Base-by-base conservation (phyloP, 352 stramenopile species). In the Pythium diclinum region DNA sequence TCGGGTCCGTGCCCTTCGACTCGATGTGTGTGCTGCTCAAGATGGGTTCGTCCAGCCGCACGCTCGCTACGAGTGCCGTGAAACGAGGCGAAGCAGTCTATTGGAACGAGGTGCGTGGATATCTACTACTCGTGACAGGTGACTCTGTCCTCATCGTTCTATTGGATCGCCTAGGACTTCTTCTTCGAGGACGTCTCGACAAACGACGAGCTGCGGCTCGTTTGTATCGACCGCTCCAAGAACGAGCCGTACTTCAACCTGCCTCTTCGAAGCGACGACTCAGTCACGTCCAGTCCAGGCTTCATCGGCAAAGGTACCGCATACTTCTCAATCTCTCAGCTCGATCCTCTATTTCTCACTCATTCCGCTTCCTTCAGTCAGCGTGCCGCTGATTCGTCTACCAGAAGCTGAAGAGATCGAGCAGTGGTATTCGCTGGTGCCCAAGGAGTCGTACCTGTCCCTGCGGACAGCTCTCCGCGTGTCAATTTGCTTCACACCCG, bases 361-460 rank as follows among this genome's bases (percentile, higher is more conserved):
- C 19, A 19, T 0, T 38, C 23, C 14, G 17, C 60, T 16, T 30
- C 47, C 4, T 28, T 1, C 52, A 88, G 81, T 90, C 3, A 69
- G 68, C 17, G 76, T 95, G 17, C 85, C 85, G 11, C 71, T 95
- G 9, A 63, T 73, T 4, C 77, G 85, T 0, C 75, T 95, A 1
- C 78, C 81, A 13, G 77, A 91, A 68, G 75, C 74, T n/a, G 82
- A 95, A 61, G 84, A 89, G 49, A 77, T 95, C 33, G 85, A 94
- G 67, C 87, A 94, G 34, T 95, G 85, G 87, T 95, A 94, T 57
- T 74, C 83, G 8, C 71, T 95, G 23, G 73, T 85, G 2, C 56
- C 79, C 6, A 84, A 79, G 25, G 81, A 87, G 9, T 75, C 71
- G 30, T 76, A 73, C 16, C 61, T 78, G 17, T 75, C 73, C 11